These are phyloP conservation scores for Lichtheimia ramosa DNA, from an alignment of 371 early-diverging fungal species.

Conservation along the genomic window DNA sequence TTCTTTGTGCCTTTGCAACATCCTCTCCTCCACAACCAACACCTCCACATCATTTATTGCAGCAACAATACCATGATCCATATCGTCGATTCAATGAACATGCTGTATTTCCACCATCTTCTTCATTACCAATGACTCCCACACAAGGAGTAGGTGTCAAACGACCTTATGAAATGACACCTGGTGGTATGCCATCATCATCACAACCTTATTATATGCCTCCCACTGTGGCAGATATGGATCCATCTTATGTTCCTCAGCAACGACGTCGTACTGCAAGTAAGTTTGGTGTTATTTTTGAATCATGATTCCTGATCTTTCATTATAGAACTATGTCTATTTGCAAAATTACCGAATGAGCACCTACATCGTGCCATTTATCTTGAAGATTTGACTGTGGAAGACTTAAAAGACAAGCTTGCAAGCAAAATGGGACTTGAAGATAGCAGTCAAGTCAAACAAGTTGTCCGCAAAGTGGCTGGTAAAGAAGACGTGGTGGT, in stretches of 20 bases:
- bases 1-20: constrained; percentile 23
- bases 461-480: constrained; percentile 40
- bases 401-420: constrained; percentile 32
- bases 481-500: constrained; percentile 38
- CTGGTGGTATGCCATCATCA: not conserved
- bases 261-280: constrained; percentile 31
- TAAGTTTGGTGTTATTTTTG: too few species aligned
- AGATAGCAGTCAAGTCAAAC: constrained; percentile 23
- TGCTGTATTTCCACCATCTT: not conserved
- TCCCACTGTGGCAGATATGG: constrained; percentile 21
- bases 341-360: constrained; percentile 36
- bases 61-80: not conserved
- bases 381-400: constrained; percentile 46
- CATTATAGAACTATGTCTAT: constrained; percentile 47
- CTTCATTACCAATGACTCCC: not conserved
- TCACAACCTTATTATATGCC: constrained; percentile 26
- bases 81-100: not conserved
- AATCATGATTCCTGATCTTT: too few species aligned
- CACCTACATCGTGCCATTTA: constrained; percentile 50
- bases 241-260: constrained; percentile 42
- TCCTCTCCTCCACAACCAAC: constrained; percentile 3
- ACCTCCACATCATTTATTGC: not conserved
- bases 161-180: too few species aligned
- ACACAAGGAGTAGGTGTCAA: too few species aligned
- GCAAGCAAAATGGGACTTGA: constrained; percentile 31